Evolutionary conservation across 106 monocot genomes (phyloP).

Genomic region (Dioscorea dumetorum): DNA sequence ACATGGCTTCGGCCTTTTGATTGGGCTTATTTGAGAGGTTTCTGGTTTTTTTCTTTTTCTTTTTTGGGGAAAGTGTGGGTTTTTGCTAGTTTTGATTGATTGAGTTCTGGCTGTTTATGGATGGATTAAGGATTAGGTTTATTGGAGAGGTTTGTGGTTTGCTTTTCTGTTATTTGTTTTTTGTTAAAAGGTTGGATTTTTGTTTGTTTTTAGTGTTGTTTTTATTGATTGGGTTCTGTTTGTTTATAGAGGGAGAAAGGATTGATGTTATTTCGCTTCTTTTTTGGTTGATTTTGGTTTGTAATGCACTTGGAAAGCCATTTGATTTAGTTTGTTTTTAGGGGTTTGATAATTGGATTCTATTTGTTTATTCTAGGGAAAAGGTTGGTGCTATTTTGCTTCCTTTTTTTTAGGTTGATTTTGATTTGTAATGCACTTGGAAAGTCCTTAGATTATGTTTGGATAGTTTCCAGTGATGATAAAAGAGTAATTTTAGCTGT

Average conservation of each 20-base stretch:
- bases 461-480: too few species aligned
- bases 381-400: not conserved
- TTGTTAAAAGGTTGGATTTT: not conserved
- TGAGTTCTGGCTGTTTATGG: not conserved
- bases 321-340: too few species aligned
- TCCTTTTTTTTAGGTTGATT: not conserved
- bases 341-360: not conserved
- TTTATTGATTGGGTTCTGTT: not conserved
- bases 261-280: not conserved
- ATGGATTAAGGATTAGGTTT: not conserved
- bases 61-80: too few species aligned
- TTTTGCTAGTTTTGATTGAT: not conserved
- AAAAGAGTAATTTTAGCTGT: too few species aligned
- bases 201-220: not conserved
- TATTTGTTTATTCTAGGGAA: not conserved
- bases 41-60: too few species aligned
- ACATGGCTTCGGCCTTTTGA: slow-evolving; percentile 51
- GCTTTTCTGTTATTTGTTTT: too few species aligned
- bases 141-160: not conserved
- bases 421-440: too few species aligned
- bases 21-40: slow-evolving; percentile 64
- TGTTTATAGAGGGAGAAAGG: not conserved
- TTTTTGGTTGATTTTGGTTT: not conserved
- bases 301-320: too few species aligned
- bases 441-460: too few species aligned